These are phyloP conservation scores for Massariosphaeria phaeospora DNA, from an alignment of 495 filamentous ascomycete species.

Conservation along the genomic window DNA sequence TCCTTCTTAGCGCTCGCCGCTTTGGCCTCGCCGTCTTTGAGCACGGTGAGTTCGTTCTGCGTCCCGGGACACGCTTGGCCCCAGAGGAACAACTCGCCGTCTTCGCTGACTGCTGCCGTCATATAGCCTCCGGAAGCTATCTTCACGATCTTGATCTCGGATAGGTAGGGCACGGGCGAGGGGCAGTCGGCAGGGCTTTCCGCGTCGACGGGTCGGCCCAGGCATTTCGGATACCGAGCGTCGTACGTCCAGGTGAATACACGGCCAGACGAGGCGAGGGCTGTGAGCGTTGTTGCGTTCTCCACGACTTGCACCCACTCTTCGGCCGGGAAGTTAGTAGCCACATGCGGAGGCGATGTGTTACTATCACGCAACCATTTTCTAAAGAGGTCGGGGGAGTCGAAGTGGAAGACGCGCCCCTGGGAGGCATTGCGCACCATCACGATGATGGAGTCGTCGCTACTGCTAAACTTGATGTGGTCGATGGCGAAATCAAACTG, in stretches of 20 bases:
- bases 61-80: conserved; percentile 10
- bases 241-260: conserved; percentile 16
- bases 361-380: background rate
- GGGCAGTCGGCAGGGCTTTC: background rate
- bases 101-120: conserved; percentile 9
- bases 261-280: background rate
- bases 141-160: conserved; percentile 7
- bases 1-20: background rate
- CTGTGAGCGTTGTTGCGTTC: conserved; percentile 20
- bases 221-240: conserved; percentile 7
- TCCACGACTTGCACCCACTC: background rate
- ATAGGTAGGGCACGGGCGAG: conserved; percentile 8
- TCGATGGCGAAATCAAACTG: background rate
- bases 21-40: background rate
- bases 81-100: conserved; percentile 25
- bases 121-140: conserved; percentile 22
- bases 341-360: background rate
- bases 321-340: background rate
- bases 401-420: background rate
- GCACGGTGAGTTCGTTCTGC: background rate
- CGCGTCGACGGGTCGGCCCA: conserved; percentile 1
- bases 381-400: background rate
- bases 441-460: background rate
- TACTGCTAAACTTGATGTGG: background rate
- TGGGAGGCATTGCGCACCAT: background rate